Conservation (phyloP, 805 yeast species). For the Ascoidea rubescens region DNA sequence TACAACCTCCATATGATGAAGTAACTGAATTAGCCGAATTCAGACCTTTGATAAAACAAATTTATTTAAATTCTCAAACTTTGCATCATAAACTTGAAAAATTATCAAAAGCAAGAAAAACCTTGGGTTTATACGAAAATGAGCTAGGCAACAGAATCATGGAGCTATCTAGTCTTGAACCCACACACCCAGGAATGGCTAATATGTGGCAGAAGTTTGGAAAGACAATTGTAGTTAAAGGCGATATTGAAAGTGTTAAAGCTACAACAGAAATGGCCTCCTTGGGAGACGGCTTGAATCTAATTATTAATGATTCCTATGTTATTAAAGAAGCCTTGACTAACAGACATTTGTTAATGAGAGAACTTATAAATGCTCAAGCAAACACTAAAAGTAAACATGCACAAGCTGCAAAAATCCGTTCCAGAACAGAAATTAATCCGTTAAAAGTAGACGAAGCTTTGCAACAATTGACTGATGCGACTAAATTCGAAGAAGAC, state of each 20-base stretch:
- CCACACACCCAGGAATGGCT: constrained; percentile 54
- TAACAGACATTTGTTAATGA: constrained; percentile 82
- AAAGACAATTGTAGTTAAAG: constrained; percentile 50
- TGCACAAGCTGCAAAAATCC: constrained; percentile 54
- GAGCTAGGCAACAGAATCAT: constrained; percentile 29
- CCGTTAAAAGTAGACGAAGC: constrained; percentile 90
- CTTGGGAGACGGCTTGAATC: constrained; percentile 59
- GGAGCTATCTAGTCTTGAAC: constrained; percentile 30
- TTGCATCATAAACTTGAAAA: constrained; percentile 42
- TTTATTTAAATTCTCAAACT: constrained; percentile 45
- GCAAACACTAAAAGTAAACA: constrained; percentile 57
- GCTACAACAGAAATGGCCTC: constrained; percentile 62
- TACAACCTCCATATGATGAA: constrained; percentile 85
- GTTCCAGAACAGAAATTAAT: constrained; percentile 59
- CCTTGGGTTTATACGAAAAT: constrained; percentile 42
- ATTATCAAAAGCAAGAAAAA: constrained; percentile 28
- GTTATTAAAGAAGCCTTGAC: constrained; percentile 87
- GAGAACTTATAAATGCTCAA: constrained; percentile 75
- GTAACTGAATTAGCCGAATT: constrained; percentile 68
- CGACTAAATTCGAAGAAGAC: constrained; percentile 62
- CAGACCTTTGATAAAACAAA: constrained; percentile 72
- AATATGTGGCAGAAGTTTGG: constrained; percentile 68
- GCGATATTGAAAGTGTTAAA: constrained; percentile 64
- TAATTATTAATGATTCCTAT: constrained; percentile 61
- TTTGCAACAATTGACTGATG: constrained; percentile 60